Base-by-base conservation (phyloP, 2,329 filamentous ascomycete genomes). In the Lachnellula hyalina region DNA sequence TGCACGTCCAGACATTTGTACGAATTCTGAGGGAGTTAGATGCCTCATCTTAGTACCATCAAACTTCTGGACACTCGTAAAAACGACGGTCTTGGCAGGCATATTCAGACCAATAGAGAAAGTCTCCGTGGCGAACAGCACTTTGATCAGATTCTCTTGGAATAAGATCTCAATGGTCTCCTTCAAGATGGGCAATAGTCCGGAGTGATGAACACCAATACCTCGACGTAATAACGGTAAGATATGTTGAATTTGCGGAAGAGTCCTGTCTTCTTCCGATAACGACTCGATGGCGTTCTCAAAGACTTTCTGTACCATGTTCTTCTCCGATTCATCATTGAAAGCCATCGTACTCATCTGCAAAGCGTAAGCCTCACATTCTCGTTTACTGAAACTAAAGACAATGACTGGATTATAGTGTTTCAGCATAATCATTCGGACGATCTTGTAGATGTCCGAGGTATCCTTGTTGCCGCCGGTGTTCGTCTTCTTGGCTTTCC, bases 41-140 rank as follows among this genome's bases (percentile, higher is more conserved):
- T 92, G 95, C 60, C 93, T 83, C 64, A 84, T 82, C 56, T 82
- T 79, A 6, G 85, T 80, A 54, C 95, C 95, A 68, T 99, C 94
- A 69, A 92, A 99, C 69, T 99, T 99, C 51, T 88, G 88, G 9
- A 99, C 91, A 63, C 89, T 92, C 0, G 94, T 96, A 72, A 99
- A 99, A n/a, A 99, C 92, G 1, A 99, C 94, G 0, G 94, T 99
- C 77, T 96, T 96, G 25, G 94, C 94, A 62, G 94, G 94, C 94
- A 99, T 97, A 78, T 99, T 99, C 55, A 99, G 75, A 57, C 94
- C 94, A 61, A 99, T 99, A 4, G 94, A 97, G 74, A 99, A 99
- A 1, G 94, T 99, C 72, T 99, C 95, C 0, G 94, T 99, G 0
- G 94, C 94, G 59, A 99, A 97, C 0, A 99, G 79, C 9, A 97